phyloP scores from a whole-genome alignment of 768 basidiomycete genomes.

The Mrakia hoshinonis region DNA sequence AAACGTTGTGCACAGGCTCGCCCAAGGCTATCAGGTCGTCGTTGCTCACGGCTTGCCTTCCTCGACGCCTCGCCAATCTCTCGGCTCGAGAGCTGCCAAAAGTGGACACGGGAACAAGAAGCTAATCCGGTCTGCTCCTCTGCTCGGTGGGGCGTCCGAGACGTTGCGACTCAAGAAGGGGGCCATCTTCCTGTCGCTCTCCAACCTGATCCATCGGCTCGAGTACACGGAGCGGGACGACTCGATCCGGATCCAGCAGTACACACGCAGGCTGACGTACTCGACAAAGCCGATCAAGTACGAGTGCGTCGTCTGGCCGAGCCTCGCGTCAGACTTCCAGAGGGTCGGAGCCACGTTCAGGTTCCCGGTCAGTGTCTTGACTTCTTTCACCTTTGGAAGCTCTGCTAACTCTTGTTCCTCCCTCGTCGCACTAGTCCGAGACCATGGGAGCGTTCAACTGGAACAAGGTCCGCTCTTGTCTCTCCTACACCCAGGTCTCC shows the following conservation, averaged over 20 bases:
- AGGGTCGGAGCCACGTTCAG: slow-evolving; percentile 65
- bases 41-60: not conserved
- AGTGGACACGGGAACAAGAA: not conserved
- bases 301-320: slow-evolving; percentile 88
- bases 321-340: slow-evolving; percentile 76
- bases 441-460: not conserved
- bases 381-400: not conserved
- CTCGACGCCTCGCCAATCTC: not conserved
- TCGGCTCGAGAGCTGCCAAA: not conserved
- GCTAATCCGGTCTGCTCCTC: not conserved
- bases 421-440: not conserved
- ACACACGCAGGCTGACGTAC: slow-evolving; percentile 58
- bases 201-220: slow-evolving; percentile 84
- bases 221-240: slow-evolving; percentile 66
- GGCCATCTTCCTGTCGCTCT: slow-evolving; percentile 25
- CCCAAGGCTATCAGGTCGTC: slow-evolving; percentile 29
- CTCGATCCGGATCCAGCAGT: slow-evolving; percentile 75
- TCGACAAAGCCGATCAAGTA: slow-evolving; percentile 57
- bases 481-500: not conserved
- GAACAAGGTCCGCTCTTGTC: slow-evolving; percentile 10
- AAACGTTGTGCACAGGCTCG: slow-evolving; percentile 15
- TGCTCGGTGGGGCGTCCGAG: slow-evolving; percentile 29
- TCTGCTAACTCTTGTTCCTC: not conserved
- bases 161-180: slow-evolving; percentile 14
- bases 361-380: slow-evolving; percentile 48